Evolutionary conservation across 2,329 filamentous ascomycete species (phyloP), one percentile per base, ranked within the genome.

Genomic region (Apiospora arundinis): DNA sequence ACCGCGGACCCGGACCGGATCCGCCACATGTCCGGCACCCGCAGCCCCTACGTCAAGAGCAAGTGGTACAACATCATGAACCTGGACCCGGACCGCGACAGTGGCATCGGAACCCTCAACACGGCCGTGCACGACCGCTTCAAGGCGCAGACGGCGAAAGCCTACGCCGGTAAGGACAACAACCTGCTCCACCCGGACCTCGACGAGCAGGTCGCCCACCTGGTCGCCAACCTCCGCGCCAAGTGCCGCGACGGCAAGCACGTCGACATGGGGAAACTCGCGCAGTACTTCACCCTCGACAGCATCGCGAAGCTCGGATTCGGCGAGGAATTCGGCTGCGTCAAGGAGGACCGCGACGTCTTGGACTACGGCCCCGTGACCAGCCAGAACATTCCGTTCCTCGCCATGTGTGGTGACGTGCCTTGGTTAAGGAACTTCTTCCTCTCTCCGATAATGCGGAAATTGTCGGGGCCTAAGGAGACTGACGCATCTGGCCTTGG

Each of bases 241-340:
- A 73, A 75, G 32, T 46, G 45, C 67, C 65, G 60, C 9, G 44
- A 63, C 25, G 67, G 32, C 67, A 68, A 67, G 25, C 68, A 72
- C 11, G 44, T 74, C 18, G 66, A 75, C 37, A 68, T 77, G 7
- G 73, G 68, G 2, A 44, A 65, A 42, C 45, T 74, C 0, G 40
- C 71, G 14, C 48, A 68, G 0, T 72, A 69, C 14, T 76, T 75
- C 68, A 74, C 74, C 40, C 48, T 80, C 12, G 79, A 80, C 70
- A 75, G 76, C 18, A 76, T 80, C 69, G 75, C 76, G 12, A 73
- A 73, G 6, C 67, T 80, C 21, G 72, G 76, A 0, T 76, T 76
- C n/a, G 77, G 78, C 21, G 67, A 77, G 37, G 70, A 73, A 1
- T 76, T 79, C 44, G 78, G 78, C 4, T 78, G 73, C 48, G 28